Evolutionary conservation across 352 stramenopile species (phyloP).

Genomic region (Phytophthora constricta): DNA sequence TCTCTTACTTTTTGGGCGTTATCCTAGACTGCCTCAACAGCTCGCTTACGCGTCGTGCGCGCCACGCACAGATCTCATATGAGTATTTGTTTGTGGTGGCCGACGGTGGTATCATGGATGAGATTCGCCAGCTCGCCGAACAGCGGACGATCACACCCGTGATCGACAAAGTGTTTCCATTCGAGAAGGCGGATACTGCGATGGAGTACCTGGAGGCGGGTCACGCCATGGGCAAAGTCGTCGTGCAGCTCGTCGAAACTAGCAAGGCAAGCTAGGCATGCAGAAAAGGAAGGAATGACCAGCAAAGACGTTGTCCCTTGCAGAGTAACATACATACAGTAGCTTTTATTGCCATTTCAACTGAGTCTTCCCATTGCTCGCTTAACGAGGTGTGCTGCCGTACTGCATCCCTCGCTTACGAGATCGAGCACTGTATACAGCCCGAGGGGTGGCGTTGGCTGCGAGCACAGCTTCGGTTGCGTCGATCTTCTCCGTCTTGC

Average conservation of each 20-base stretch:
- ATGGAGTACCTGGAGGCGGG: conserved; percentile 73
- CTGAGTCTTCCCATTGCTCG: neutral
- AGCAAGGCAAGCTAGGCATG: too few species aligned
- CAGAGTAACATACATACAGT: neutral
- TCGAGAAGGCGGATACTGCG: conserved; percentile 67
- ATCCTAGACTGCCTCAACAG: conserved; percentile 70
- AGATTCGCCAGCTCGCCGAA: conserved; percentile 60
- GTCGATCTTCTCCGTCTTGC: conserved; percentile 85
- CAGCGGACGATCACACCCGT: conserved; percentile 52
- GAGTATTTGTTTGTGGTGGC: conserved; percentile 60
- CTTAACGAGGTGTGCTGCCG: conserved; percentile 42
- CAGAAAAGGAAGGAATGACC: neutral
- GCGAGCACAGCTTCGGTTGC: conserved; percentile 76
- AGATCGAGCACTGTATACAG: conserved; percentile 68
- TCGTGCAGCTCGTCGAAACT: conserved; percentile 56
- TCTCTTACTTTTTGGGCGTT: conserved; percentile 55
- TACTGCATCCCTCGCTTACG: conserved; percentile 59
- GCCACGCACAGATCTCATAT: conserved; percentile 59
- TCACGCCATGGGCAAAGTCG: conserved; percentile 69
- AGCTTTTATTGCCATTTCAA: neutral
- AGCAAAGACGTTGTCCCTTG: too few species aligned
- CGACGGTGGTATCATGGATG: conserved; percentile 50
- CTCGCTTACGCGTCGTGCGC: conserved; percentile 59
- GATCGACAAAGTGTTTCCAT: conserved; percentile 73
- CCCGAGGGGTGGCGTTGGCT: conserved; percentile 60